phyloP scores from a whole-genome alignment of 202 grass and related monocot species.

The Schoenoplectus tabernaemontani region DNA sequence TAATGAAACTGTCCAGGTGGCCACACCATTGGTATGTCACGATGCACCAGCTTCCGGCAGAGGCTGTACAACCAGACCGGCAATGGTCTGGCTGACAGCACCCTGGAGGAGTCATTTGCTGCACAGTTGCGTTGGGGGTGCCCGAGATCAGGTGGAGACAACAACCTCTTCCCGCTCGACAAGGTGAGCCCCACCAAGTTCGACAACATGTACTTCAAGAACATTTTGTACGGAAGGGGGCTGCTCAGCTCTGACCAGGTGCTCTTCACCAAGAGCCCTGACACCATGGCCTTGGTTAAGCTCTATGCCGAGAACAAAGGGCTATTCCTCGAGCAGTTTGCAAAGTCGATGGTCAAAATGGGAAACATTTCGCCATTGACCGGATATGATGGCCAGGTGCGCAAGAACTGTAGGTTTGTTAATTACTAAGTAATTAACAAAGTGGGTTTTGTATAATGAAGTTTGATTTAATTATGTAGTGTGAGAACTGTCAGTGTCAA shows the following conservation, averaged over 20 bases:
- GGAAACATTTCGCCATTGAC: slow-evolving; percentile 66
- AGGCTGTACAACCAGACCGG: slow-evolving; percentile 88
- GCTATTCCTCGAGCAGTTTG: slow-evolving; percentile 58
- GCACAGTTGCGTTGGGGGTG: slow-evolving; percentile 45
- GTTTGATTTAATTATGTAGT: background rate
- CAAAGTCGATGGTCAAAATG: slow-evolving; percentile 82
- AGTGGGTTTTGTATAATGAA: background rate
- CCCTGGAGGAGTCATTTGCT: slow-evolving; percentile 43
- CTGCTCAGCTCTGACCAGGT: slow-evolving; percentile 75
- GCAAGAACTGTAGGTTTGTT: slow-evolving; percentile 51
- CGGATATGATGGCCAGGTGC: slow-evolving; percentile 43
- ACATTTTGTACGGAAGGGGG: slow-evolving; percentile 50
- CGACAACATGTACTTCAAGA: slow-evolving; percentile 80
- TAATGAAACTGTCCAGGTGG: slow-evolving; percentile 33
- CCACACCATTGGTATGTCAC: slow-evolving; percentile 77
- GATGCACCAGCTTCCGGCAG: slow-evolving; percentile 91
- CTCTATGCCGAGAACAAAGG: slow-evolving; percentile 37
- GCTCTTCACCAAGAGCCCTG: slow-evolving; percentile 49
- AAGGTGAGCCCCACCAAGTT: slow-evolving; percentile 48
- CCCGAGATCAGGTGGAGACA: slow-evolving; percentile 60
- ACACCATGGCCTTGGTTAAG: slow-evolving; percentile 56
- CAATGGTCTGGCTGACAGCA: slow-evolving; percentile 63
- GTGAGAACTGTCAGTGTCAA: background rate
- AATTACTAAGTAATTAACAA: slow-evolving; percentile 32
- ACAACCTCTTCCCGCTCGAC: slow-evolving; percentile 74